phyloP scores from a whole-genome alignment of 371 early-diverging fungal genomes.

The Ecytonucleospora hepatopenaei region DNA sequence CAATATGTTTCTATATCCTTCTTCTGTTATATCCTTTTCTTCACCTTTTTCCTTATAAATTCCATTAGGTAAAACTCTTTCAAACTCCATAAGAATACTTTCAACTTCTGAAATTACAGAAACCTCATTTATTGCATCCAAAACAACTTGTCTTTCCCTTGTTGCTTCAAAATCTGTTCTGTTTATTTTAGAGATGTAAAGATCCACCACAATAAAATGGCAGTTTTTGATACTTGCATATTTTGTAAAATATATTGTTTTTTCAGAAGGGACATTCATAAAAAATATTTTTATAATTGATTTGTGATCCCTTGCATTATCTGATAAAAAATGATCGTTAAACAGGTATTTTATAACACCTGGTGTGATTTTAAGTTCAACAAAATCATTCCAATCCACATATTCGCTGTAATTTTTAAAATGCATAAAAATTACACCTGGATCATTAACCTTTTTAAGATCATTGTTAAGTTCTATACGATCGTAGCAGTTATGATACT shows the following conservation, averaged over 20 bases:
- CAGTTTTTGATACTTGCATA: background rate
- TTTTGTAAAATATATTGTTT: constrained; percentile 1
- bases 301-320: background rate
- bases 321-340: background rate
- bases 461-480: background rate
- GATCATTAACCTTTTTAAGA: background rate
- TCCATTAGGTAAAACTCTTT: background rate
- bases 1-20: background rate
- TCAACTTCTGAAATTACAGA: background rate
- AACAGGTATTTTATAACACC: background rate
- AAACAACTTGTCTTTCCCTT: background rate
- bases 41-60: too few species aligned
- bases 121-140: background rate
- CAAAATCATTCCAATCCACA: background rate
- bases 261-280: background rate
- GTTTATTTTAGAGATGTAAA: background rate
- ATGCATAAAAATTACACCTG: background rate
- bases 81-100: background rate
- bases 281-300: background rate
- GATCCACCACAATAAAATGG: background rate
- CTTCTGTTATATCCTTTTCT: background rate
- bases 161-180: background rate
- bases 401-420: background rate
- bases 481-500: background rate
- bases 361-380: background rate